These are phyloP conservation scores for Omphalotus olearius DNA, from an alignment of 1,284 basidiomycete genomes.

Conservation along the genomic window DNA sequence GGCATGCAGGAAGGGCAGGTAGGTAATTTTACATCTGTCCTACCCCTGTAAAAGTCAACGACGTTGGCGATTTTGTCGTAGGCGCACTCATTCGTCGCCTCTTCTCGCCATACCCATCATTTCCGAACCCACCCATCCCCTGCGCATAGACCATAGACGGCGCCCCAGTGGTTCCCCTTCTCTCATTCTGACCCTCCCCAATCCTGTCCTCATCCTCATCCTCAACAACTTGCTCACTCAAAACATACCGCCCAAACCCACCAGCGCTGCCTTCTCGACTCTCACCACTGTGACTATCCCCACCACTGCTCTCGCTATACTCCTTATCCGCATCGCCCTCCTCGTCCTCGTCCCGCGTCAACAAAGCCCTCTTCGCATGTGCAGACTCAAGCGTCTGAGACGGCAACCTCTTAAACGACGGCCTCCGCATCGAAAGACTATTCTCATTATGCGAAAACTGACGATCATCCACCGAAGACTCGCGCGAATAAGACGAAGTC, in stretches of 20 bases:
- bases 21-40: slow-evolving; percentile 6
- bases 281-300: not conserved
- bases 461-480: slow-evolving; percentile 28
- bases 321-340: not conserved
- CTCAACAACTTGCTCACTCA: too few relatives aligned
- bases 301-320: not conserved
- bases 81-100: slow-evolving; percentile 25
- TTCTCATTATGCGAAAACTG: slow-evolving; percentile 16
- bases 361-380: slow-evolving; percentile 48
- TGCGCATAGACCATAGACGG: too few relatives aligned
- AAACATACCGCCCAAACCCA: too few relatives aligned
- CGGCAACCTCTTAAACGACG: slow-evolving; percentile 67
- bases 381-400: slow-evolving; percentile 64
- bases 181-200: too few relatives aligned
- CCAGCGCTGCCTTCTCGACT: too few relatives aligned
- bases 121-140: not conserved
- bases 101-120: slow-evolving; percentile 21
- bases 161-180: too few relatives aligned
- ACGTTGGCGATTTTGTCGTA: slow-evolving; percentile 7
- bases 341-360: slow-evolving; percentile 19
- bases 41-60: slow-evolving; percentile 6
- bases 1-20: not conserved
- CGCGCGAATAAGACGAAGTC: slow-evolving; percentile 24
- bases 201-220: too few relatives aligned
- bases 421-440: slow-evolving; percentile 34